These are phyloP conservation scores for Trichoderma koningii DNA, from an alignment of 2,329 filamentous ascomycete genomes.

Conservation along the genomic window DNA sequence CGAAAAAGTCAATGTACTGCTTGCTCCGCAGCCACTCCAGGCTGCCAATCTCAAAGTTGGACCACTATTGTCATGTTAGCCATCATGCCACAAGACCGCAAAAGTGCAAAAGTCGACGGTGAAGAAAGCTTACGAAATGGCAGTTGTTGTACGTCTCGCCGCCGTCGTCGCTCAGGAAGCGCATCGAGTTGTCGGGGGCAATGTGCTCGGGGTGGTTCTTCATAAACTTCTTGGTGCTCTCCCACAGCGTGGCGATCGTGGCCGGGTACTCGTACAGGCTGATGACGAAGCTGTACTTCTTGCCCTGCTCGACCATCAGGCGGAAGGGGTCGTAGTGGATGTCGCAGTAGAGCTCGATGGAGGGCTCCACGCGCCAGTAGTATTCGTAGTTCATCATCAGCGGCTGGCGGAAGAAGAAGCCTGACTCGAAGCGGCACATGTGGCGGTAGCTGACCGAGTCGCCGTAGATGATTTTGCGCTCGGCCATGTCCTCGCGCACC, in stretches of 20 bases:
- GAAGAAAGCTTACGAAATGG: conserved; percentile 72
- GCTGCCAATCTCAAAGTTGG: conserved; percentile 96
- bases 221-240: conserved; percentile 93
- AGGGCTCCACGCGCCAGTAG: conserved; percentile 99
- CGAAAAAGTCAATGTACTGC: conserved; percentile 88
- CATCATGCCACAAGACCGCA: neutral
- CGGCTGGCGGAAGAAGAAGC: conserved; percentile 96
- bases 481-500: conserved; percentile 90
- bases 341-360: conserved; percentile 94
- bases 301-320: conserved; percentile 91
- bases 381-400: conserved; percentile 96
- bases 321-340: conserved; percentile 95
- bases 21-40: conserved; percentile 90
- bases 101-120: neutral
- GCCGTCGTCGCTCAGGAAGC: conserved; percentile 86
- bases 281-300: conserved; percentile 97
- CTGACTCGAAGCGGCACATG: conserved; percentile 99
- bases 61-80: conserved; percentile 66
- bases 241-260: conserved; percentile 95
- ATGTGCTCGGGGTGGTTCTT: conserved; percentile 87
- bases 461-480: conserved; percentile 96
- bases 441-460: conserved; percentile 96
- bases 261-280: conserved; percentile 96
- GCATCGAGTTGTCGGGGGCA: conserved; percentile 79
- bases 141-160: conserved; percentile 95